These are phyloP conservation scores for Capronia americana DNA, from an alignment of 2,329 filamentous ascomycete genomes.

Conservation along the genomic window DNA sequence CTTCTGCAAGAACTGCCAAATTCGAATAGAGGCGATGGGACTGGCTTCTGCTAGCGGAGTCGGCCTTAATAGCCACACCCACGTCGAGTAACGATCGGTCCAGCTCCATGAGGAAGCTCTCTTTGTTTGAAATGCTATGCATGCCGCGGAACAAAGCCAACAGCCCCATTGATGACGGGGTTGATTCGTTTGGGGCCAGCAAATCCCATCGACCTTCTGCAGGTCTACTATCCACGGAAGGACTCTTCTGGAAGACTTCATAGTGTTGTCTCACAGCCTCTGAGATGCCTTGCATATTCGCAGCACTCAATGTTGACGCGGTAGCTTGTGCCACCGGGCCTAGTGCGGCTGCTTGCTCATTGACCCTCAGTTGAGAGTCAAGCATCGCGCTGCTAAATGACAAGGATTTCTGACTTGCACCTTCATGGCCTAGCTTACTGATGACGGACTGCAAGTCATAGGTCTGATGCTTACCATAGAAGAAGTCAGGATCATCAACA, in stretches of 20 bases:
- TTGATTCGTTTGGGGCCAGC: slow-evolving; percentile 3
- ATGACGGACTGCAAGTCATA: slow-evolving; percentile 79
- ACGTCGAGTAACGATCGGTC: slow-evolving; percentile 23
- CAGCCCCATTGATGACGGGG: slow-evolving; percentile 2
- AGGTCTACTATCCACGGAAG: not conserved
- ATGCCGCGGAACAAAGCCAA: slow-evolving; percentile 23
- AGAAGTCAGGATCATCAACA: slow-evolving; percentile 94
- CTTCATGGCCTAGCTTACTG: slow-evolving; percentile 85
- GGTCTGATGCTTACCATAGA: slow-evolving; percentile 85
- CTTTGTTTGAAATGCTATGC: slow-evolving; percentile 24
- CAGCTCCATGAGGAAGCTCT: slow-evolving; percentile 17
- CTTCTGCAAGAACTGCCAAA: slow-evolving; percentile 34
- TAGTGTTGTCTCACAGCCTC: slow-evolving; percentile 68
- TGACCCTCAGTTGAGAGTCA: slow-evolving; percentile 77
- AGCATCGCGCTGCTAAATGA: slow-evolving; percentile 90
- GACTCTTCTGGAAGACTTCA: slow-evolving; percentile 16
- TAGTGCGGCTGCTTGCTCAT: slow-evolving; percentile 61
- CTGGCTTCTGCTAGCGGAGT: slow-evolving; percentile 3
- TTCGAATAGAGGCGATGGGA: slow-evolving; percentile 19
- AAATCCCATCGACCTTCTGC: slow-evolving; percentile 22
- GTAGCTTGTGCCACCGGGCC: slow-evolving; percentile 40
- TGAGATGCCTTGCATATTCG: slow-evolving; percentile 86
- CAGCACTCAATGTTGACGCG: slow-evolving; percentile 64
- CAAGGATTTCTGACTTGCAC: slow-evolving; percentile 82
- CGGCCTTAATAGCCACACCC: slow-evolving; percentile 2